Conservation (phyloP, 2,329 filamentous ascomycete species). For the Periconia sp. region DNA sequence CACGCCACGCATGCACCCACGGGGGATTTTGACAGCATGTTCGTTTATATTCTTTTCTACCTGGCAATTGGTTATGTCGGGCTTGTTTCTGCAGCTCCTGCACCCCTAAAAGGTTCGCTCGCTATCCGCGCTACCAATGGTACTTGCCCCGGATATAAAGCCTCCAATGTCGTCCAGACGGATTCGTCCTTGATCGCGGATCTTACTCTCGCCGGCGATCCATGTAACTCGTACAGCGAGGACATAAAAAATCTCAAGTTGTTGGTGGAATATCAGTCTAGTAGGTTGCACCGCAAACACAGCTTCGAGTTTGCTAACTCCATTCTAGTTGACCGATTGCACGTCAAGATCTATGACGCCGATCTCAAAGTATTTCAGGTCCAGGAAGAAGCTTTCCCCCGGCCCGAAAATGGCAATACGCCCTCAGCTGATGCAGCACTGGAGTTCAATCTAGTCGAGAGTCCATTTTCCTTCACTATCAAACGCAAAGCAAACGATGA, state of each 20-base stretch:
- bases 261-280: constrained; percentile 62
- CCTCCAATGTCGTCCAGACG: constrained; percentile 59
- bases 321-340: constrained; percentile 63
- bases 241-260: constrained; percentile 61
- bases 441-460: constrained; percentile 55
- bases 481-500: constrained; percentile 59
- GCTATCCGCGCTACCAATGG: neutral
- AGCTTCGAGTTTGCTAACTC: constrained; percentile 13
- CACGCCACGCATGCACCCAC: neutral
- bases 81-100: constrained; percentile 18
- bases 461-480: constrained; percentile 70
- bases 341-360: constrained; percentile 73
- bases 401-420: constrained; percentile 51
- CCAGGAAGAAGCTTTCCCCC: constrained; percentile 67
- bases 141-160: constrained; percentile 69
- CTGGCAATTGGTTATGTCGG: constrained; percentile 17
- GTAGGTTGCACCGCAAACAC: constrained; percentile 40
- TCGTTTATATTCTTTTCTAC: constrained; percentile 15
- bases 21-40: constrained; percentile 14
- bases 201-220: constrained; percentile 66
- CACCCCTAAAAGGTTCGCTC: constrained; percentile 2
- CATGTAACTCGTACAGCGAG: constrained; percentile 63
- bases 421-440: constrained; percentile 48
- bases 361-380: constrained; percentile 74
- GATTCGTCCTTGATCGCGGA: constrained; percentile 66